phyloP scores from a whole-genome alignment of 169 alveolate species.

The Perkinsus marinus region DNA sequence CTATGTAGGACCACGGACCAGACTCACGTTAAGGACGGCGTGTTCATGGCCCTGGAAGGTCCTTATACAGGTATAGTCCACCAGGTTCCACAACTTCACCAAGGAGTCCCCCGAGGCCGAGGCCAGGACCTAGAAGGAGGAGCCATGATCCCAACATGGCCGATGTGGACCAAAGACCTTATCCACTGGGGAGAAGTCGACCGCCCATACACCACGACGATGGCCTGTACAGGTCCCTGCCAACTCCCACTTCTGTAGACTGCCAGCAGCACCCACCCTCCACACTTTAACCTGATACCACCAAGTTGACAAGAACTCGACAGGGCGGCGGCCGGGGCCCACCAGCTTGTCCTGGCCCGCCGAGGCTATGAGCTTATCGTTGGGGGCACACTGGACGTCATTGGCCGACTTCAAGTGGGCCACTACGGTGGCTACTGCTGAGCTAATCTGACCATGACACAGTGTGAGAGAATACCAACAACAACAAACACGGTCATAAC shows the following conservation, averaged over 20 bases:
- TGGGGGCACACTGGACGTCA: conserved; percentile 53
- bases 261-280: background rate
- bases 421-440: conserved; percentile 36
- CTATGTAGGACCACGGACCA: conserved; percentile 7
- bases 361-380: conserved; percentile 43
- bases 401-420: conserved; percentile 59
- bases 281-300: background rate
- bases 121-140: conserved; percentile 29
- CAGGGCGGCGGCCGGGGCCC: background rate
- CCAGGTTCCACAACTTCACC: conserved; percentile 57
- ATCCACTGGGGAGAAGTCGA: conserved; percentile 56
- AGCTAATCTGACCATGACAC: background rate
- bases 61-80: conserved; percentile 43
- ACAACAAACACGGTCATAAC: too few species aligned
- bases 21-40: conserved; percentile 41
- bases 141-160: too few species aligned
- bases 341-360: background rate
- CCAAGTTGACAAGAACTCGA: background rate
- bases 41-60: conserved; percentile 52
- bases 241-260: conserved; percentile 18
- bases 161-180: conserved; percentile 20
- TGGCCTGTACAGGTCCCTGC: conserved; percentile 48
- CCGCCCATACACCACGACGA: conserved; percentile 68
- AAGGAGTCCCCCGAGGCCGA: conserved; percentile 62
- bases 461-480: too few species aligned